A percentile compares a stretch with the other conserved stretches of the same genome.
Conservation (phyloP, 1,139 yeast genomes). For the Nakaseomyces sp. region DNA sequence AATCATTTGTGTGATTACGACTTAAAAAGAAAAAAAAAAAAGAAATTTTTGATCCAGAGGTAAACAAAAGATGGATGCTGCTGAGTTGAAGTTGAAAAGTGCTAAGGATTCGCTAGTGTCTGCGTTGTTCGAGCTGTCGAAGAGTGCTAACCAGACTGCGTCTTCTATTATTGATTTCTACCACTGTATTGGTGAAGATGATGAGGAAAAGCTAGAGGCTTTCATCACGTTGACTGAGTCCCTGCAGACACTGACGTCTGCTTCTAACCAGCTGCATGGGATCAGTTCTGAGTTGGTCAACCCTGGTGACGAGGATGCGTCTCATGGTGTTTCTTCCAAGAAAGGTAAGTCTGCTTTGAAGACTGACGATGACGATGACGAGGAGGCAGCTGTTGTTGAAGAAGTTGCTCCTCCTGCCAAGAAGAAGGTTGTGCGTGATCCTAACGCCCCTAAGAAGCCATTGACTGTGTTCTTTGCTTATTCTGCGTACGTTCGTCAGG, state of each 20-base stretch:
- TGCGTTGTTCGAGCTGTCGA: conserved; percentile 68
- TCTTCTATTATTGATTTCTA: conserved; percentile 68
- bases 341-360: conserved; percentile 9
- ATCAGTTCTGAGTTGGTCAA: conserved; percentile 27
- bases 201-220: conserved; percentile 32
- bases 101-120: conserved; percentile 48
- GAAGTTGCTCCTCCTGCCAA: conserved; percentile 31
- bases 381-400: conserved; percentile 19
- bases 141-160: conserved; percentile 75
- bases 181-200: conserved; percentile 40
- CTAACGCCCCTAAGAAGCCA: conserved; percentile 48
- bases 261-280: conserved; percentile 26
- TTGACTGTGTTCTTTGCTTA: conserved; percentile 77
- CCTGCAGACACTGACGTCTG: conserved; percentile 28
- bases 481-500: conserved; percentile 55
- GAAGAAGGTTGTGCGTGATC: conserved; percentile 50
- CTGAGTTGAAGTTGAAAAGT: conserved; percentile 25
- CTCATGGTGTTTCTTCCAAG: conserved; percentile 10
- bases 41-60: too few species aligned
- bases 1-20: too few species aligned
- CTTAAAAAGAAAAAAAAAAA: too few species aligned
- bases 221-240: conserved; percentile 32
- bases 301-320: conserved; percentile 26
- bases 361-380: conserved; percentile 7
- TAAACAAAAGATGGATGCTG: conserved; percentile 14